Percentiles rank a stretch among this genome's conserved stretches.
phyloP scores from a whole-genome alignment of 2,329 filamentous ascomycete genomes.

The Monosporascus sp. region DNA sequence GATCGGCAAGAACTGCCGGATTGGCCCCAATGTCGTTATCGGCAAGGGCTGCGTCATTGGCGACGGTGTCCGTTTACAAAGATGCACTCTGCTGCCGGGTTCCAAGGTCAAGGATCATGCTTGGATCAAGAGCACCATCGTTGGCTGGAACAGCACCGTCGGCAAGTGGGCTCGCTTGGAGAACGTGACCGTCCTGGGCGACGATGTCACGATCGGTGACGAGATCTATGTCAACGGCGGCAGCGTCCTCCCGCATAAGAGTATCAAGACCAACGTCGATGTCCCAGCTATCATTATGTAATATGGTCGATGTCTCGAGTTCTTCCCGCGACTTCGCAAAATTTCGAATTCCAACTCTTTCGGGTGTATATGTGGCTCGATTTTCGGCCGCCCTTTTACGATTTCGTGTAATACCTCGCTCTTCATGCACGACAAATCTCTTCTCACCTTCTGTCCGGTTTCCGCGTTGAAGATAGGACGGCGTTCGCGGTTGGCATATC shows the following conservation, averaged over 20 bases:
- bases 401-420: conserved; percentile 21
- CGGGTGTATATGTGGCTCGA: conserved; percentile 16
- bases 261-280: conserved; percentile 97
- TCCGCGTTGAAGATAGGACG: conserved; percentile 9
- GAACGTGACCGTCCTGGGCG: conserved; percentile 95
- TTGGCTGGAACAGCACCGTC: conserved; percentile 96
- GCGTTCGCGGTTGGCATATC: conserved; percentile 16
- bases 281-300: conserved; percentile 65
- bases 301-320: conserved; percentile 12
- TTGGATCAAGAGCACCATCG: conserved; percentile 98
- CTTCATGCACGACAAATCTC: conserved; percentile 15
- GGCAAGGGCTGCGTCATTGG: conserved; percentile 88
- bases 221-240: conserved; percentile 98
- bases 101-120: conserved; percentile 98
- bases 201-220: conserved; percentile 95
- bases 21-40: conserved; percentile 94
- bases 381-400: conserved; percentile 10
- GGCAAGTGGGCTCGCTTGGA: conserved; percentile 94
- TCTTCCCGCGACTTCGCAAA: neutral
- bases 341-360: conserved; percentile 5
- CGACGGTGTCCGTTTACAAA: conserved; percentile 89
- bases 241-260: conserved; percentile 94
- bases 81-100: conserved; percentile 81
- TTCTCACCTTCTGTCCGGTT: conserved; percentile 20
- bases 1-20: conserved; percentile 97